A percentile compares a stretch with the other conserved stretches of the same genome.
phyloP scores from a whole-genome alignment of 108 stramenopile genomes.

The Fistulifera pelliculosa region DNA sequence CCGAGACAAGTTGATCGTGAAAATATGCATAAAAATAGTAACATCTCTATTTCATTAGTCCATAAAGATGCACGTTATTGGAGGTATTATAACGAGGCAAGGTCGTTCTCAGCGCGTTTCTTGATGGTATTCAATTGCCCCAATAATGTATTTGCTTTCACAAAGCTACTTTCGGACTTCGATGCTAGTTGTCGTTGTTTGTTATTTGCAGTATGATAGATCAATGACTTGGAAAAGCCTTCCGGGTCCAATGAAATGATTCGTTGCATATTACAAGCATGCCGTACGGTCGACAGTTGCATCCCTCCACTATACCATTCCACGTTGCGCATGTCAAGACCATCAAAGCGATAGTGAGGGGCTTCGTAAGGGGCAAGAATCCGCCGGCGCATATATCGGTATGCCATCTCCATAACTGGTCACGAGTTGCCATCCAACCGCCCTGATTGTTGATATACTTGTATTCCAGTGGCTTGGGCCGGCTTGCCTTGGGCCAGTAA shows the following conservation, averaged over 20 bases:
- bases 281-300: conserved; percentile 28
- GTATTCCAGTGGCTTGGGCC: conserved; percentile 28
- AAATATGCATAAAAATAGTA: too few relatives aligned
- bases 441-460: conserved; percentile 64
- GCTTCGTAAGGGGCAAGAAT: conserved; percentile 74
- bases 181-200: conserved; percentile 68
- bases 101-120: conserved; percentile 33
- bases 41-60: too few relatives aligned
- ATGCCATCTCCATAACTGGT: conserved; percentile 58
- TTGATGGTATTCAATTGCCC: conserved; percentile 70
- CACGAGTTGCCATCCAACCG: conserved; percentile 79
- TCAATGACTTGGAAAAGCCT: conserved; percentile 51
- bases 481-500: conserved; percentile 4
- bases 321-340: conserved; percentile 13
- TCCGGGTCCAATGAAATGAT: conserved; percentile 63
- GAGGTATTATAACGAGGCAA: background rate
- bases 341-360: conserved; percentile 48
- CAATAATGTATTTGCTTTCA: conserved; percentile 48
- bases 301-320: conserved; percentile 59
- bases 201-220: conserved; percentile 82
- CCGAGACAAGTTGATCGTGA: too few relatives aligned
- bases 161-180: conserved; percentile 15
- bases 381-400: conserved; percentile 73
- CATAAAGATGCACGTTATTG: too few relatives aligned
- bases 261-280: conserved; percentile 72